Base-by-base conservation (phyloP, 140 eudicot genomes). In the Oenanthe javanica region DNA sequence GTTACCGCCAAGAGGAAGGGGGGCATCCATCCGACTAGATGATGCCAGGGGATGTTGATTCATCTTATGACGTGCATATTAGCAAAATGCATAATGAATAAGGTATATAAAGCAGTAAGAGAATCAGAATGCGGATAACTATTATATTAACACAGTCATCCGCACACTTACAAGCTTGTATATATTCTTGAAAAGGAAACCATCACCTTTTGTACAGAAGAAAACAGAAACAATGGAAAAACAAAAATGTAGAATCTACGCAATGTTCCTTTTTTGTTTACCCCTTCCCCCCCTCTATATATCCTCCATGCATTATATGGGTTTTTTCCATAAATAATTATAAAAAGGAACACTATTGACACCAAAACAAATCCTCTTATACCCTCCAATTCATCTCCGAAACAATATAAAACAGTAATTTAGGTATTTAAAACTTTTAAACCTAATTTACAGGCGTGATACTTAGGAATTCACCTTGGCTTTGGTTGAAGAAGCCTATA, bases 401-500 rank as follows among this genome's bases (percentile, higher is more conserved):
- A 86, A 86, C 87, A 84, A 86, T 81, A 72, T 42, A 82, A 84
- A 67, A 19, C 10, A 78, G 27, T 59, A 80, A 55, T 46, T 19
- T 23, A 63, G 50, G 36, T 40, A 71, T 49, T 12, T 72, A 15
- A 63, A 7, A 16, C 81, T 18, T 47, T 5, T 31, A 77, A 54
- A 15, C n/a, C 76, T 36, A 36, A 51, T 21, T 52, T 47, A 27
- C 19, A 15, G 47, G 9, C 1, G 42, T 57, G 67, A 64, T 12
- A 40, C 49, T 38, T 66, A 1, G 18, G 77, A 31, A 15, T 21
- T 81, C 76, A 87, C 82, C 91, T 83, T 9, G 89, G 86, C 83
- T 61, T 85, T 6, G 86, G 86, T 42, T 80, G 84, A 73, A 87
- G 78, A 57, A 82, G 81, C 75, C 93, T 85, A 27, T 88, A 89